Evolutionary conservation across 139 green algal genomes (phyloP).

Genomic region (Chlamydomonas sphaeroides): DNA sequence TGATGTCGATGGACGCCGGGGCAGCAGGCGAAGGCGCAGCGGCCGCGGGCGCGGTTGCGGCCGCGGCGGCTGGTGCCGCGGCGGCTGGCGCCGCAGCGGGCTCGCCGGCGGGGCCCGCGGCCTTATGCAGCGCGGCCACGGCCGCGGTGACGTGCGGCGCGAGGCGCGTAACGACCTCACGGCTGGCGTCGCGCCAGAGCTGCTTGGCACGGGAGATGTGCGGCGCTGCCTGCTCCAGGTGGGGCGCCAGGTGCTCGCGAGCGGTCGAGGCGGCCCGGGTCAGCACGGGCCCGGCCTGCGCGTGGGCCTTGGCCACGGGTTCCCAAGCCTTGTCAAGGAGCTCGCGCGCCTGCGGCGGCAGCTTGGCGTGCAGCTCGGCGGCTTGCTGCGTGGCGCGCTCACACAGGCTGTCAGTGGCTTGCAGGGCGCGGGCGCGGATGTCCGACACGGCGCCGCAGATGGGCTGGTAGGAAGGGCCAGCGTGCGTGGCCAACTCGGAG

Average conservation of each 20-base stretch:
- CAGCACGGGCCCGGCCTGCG: background rate
- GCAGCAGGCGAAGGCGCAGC: background rate
- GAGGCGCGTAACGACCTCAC: background rate
- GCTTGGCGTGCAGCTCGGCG: background rate
- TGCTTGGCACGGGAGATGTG: background rate
- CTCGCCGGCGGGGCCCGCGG: no score
- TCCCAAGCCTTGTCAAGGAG: background rate
- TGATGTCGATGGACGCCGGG: background rate
- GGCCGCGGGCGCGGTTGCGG: background rate
- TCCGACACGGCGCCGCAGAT: background rate
- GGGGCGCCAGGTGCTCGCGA: background rate
- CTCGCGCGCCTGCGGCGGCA: background rate
- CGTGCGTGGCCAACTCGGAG: background rate
- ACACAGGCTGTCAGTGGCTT: no score
- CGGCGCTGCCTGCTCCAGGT: background rate
- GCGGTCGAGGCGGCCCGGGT: background rate
- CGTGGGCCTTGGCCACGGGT: background rate
- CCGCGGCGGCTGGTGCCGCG: background rate
- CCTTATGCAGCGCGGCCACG: background rate
- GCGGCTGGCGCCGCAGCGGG: no score
- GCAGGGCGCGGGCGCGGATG: background rate
- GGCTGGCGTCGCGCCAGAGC: background rate
- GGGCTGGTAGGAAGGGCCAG: background rate
- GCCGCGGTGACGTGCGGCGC: background rate
- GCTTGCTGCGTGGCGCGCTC: background rate